phyloP scores from a whole-genome alignment of 1,139 yeast genomes.

The Hansenula lynferdii region DNA sequence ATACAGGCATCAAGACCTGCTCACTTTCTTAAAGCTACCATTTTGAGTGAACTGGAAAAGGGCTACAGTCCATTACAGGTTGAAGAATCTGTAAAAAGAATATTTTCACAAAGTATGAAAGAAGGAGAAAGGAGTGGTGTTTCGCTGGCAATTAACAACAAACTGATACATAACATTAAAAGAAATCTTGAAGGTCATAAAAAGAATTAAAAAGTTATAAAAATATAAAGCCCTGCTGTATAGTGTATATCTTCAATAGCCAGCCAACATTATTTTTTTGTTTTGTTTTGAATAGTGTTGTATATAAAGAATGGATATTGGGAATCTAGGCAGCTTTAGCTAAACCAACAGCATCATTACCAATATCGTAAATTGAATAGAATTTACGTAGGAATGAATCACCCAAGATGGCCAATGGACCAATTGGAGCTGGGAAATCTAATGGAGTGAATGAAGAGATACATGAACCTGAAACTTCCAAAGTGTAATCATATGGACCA shows the following conservation, averaged over 20 bases:
- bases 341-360: conserved; percentile 88
- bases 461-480: conserved; percentile 92
- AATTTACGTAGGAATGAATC: conserved; percentile 95
- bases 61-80: too few species aligned
- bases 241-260: too few species aligned
- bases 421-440: conserved; percentile 97
- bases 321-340: conserved; percentile 55
- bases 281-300: not conserved
- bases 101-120: too few species aligned
- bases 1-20: too few species aligned
- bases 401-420: conserved; percentile 93
- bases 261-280: too few species aligned
- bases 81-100: too few species aligned
- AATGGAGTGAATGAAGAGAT: conserved; percentile 93
- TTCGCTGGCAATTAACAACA: too few species aligned
- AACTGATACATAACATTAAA: too few species aligned
- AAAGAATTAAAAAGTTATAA: not conserved
- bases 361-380: conserved; percentile 90
- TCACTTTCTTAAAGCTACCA: too few species aligned
- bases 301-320: not conserved
- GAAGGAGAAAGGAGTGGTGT: too few species aligned
- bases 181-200: too few species aligned
- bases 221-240: not conserved
- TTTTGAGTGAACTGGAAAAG: too few species aligned
- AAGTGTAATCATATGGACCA: conserved; percentile 81